A percentile compares a stretch with the other conserved stretches of the same genome.
Conservation (phyloP, 257 asterid genomes). For the Cruciata laevipes region DNA sequence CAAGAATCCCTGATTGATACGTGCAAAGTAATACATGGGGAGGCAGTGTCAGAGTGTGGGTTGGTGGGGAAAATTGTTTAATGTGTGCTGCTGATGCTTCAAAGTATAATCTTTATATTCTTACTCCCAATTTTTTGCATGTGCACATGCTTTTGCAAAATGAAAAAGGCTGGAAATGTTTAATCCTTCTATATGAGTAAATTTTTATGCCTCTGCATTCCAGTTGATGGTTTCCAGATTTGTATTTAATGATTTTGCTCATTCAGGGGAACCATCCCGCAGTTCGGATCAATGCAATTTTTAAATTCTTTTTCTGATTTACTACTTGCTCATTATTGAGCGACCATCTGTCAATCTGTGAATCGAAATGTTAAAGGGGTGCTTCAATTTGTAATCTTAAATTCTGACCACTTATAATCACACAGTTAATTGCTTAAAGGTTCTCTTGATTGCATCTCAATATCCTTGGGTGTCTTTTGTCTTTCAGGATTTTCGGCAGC, state of each 20-base stretch:
- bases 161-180: neutral
- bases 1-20: neutral
- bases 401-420: neutral
- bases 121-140: neutral
- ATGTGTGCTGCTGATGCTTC: neutral
- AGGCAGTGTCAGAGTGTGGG: neutral
- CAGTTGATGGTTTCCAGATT: too few species aligned
- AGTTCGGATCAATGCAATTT: too few species aligned
- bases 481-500: slow-evolving; percentile 64
- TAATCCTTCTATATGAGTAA: slow-evolving; percentile 1
- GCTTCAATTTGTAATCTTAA: too few species aligned
- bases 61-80: neutral
- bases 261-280: too few species aligned
- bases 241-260: too few species aligned
- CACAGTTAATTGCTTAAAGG: neutral
- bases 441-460: slow-evolving; percentile 18
- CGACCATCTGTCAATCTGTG: too few species aligned
- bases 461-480: slow-evolving; percentile 18
- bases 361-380: neutral
- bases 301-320: too few species aligned
- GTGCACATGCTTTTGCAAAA: neutral
- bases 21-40: neutral
- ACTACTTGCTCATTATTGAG: too few species aligned
- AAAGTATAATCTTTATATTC: neutral
- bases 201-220: neutral